Conservation (phyloP, 257 asterid genomes). For the Capsicum chinense region DNA sequence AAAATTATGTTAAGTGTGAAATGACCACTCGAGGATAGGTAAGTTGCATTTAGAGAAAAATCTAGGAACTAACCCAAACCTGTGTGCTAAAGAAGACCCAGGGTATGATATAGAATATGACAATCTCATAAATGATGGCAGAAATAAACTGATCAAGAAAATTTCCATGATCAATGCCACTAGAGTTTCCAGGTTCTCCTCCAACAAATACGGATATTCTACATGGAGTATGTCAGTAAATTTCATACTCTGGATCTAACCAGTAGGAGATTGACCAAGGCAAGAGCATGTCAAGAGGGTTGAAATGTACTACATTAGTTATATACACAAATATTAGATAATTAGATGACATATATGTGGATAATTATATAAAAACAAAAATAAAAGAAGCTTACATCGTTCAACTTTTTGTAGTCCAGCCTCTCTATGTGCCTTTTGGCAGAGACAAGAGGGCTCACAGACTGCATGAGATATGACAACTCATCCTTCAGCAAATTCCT, state of each 20-base stretch:
- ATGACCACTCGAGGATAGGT: background rate
- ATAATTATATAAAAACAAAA: background rate
- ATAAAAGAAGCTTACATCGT: conserved; percentile 69
- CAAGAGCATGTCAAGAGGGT: background rate
- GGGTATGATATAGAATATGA: background rate
- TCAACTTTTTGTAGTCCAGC: conserved; percentile 83
- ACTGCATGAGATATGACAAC: conserved; percentile 60
- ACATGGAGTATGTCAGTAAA: background rate
- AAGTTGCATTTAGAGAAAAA: background rate
- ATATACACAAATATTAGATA: background rate
- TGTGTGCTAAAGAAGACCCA: background rate
- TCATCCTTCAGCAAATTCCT: conserved; percentile 56
- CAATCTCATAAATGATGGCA: conserved; percentile 12
- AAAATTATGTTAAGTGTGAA: conserved; percentile 10
- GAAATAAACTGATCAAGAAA: conserved; percentile 5
- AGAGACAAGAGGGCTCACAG: conserved; percentile 52
- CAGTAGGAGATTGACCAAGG: background rate
- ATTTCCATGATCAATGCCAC: background rate
- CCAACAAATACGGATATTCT: background rate
- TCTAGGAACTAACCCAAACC: background rate
- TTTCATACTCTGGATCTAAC: conserved; percentile 6
- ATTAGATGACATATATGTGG: no score
- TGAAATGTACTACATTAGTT: conserved; percentile 8
- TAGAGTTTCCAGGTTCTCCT: background rate
- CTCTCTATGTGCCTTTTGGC: conserved; percentile 69